Conservation (phyloP, 2,329 filamentous ascomycete species). For the Orbilia blumenaviensis region DNA sequence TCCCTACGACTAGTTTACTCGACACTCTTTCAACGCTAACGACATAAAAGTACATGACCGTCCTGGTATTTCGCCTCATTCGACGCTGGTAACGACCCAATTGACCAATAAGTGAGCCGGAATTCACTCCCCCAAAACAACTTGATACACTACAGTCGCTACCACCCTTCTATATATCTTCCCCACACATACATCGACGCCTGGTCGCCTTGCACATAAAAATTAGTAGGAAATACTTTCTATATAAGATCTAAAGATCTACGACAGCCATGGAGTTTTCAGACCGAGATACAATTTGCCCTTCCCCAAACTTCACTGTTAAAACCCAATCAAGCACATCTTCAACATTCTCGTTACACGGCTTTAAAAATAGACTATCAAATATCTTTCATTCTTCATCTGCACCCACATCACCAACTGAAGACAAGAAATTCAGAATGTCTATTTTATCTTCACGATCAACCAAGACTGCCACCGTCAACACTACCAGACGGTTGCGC, state of each 20-base stretch:
- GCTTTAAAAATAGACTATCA: slow-evolving; percentile 50
- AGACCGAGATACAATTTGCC: slow-evolving; percentile 50
- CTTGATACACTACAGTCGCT: slow-evolving; percentile 37
- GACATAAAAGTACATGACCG: slow-evolving; percentile 21
- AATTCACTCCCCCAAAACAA: slow-evolving; percentile 16
- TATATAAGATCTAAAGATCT: slow-evolving; percentile 40
- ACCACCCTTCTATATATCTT: slow-evolving; percentile 15
- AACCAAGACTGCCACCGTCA: slow-evolving; percentile 8
- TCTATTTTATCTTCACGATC: slow-evolving; percentile 43
- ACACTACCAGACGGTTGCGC: slow-evolving; percentile 24
- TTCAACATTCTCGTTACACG: slow-evolving; percentile 47
- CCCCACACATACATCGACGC: slow-evolving; percentile 24
- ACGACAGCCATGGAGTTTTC: slow-evolving; percentile 47
- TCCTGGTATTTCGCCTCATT: slow-evolving; percentile 46
- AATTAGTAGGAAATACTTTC: slow-evolving; percentile 1
- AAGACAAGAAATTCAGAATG: slow-evolving; percentile 49
- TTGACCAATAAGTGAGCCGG: slow-evolving; percentile 47
- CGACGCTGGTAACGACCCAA: slow-evolving; percentile 22
- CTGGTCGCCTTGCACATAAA: slow-evolving; percentile 35
- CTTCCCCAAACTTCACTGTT: slow-evolving; percentile 51
- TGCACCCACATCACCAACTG: slow-evolving; percentile 34
- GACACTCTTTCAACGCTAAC: slow-evolving; percentile 35
- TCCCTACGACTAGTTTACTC: slow-evolving; percentile 28
- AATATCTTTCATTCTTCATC: slow-evolving; percentile 47
- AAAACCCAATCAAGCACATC: slow-evolving; percentile 51